A percentile compares a stretch with the other conserved stretches of the same genome.
These are phyloP conservation scores for Suillus discolor DNA, from an alignment of 768 basidiomycete genomes.

Conservation along the genomic window DNA sequence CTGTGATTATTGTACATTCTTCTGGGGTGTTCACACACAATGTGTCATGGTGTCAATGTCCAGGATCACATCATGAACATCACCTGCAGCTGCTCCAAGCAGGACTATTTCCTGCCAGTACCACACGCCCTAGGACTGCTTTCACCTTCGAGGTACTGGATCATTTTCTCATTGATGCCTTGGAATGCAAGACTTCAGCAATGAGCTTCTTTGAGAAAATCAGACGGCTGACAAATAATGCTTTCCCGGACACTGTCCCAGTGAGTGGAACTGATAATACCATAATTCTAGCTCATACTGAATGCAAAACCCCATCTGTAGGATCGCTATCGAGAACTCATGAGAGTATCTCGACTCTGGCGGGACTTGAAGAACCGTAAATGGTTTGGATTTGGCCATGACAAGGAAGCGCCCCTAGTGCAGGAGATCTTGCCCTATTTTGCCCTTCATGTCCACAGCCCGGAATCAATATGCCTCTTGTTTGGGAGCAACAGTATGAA, in stretches of 20 bases:
- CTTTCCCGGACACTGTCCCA: not conserved
- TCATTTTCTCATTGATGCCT: constrained; percentile 10
- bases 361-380: constrained; percentile 8
- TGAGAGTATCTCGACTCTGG: constrained; percentile 10
- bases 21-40: constrained; percentile 13
- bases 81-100: not conserved
- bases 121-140: constrained; percentile 2
- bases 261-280: not conserved
- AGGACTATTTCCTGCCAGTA: constrained; percentile 11
- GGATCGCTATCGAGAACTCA: constrained; percentile 18
- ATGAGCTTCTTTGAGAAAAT: constrained; percentile 14
- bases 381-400: constrained; percentile 16
- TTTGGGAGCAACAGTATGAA: constrained; percentile 21
- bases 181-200: constrained; percentile 19
- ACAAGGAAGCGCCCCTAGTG: constrained; percentile 1
- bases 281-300: too few relatives aligned
- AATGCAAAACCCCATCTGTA: not conserved
- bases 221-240: constrained; percentile 6
- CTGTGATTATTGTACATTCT: not conserved
- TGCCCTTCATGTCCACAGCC: constrained; percentile 32
- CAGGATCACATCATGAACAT: not conserved
- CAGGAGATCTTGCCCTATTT: constrained; percentile 21
- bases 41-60: constrained; percentile 6
- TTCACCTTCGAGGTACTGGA: constrained; percentile 12
- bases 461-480: constrained; percentile 19